Evolutionary conservation across 805 yeast genomes (phyloP).

Genomic region (Kuraishia capsulata): DNA sequence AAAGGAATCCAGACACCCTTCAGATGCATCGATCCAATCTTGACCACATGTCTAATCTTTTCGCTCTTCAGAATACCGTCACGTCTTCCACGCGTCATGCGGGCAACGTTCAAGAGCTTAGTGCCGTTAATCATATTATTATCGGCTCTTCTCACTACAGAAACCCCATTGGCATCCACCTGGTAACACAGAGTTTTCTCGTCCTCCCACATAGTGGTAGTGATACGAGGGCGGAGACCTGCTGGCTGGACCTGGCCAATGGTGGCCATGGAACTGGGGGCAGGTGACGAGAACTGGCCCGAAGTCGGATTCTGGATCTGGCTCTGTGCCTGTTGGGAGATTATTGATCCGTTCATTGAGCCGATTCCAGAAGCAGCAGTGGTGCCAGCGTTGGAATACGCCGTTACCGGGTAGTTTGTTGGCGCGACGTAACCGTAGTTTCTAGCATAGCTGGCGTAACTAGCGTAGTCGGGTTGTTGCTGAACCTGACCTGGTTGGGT

Average conservation of each 20-base stretch:
- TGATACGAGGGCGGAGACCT: slow-evolving; percentile 48
- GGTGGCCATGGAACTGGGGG: slow-evolving; percentile 9
- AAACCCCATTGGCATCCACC: slow-evolving; percentile 73
- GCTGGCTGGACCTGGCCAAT: slow-evolving; percentile 30
- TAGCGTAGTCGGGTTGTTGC: slow-evolving; percentile 2
- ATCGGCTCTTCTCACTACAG: slow-evolving; percentile 78
- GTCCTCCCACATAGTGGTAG: slow-evolving; percentile 74
- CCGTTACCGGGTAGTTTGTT: slow-evolving; percentile 3
- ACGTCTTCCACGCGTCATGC: slow-evolving; percentile 80
- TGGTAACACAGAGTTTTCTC: slow-evolving; percentile 80
- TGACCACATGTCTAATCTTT: slow-evolving; percentile 60
- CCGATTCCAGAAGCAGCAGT: neutral
- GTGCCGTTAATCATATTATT: slow-evolving; percentile 84
- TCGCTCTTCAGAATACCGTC: slow-evolving; percentile 65
- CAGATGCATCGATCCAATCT: slow-evolving; percentile 67
- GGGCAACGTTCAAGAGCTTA: slow-evolving; percentile 72
- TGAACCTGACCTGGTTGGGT: slow-evolving; percentile 1
- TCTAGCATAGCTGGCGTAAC: slow-evolving; percentile 1
- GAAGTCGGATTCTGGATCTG: too few species aligned
- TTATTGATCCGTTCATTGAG: too few species aligned
- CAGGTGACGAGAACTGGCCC: slow-evolving; percentile 1
- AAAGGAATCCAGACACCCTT: slow-evolving; percentile 75
- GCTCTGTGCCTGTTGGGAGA: slow-evolving; percentile 1
- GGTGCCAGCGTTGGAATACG: slow-evolving; percentile 1
- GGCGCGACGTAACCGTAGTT: slow-evolving; percentile 3